Percentiles rank a stretch among this genome's conserved stretches.
phyloP scores from a whole-genome alignment of 2,329 filamentous ascomycete genomes.

The Pezicula carpinea region DNA sequence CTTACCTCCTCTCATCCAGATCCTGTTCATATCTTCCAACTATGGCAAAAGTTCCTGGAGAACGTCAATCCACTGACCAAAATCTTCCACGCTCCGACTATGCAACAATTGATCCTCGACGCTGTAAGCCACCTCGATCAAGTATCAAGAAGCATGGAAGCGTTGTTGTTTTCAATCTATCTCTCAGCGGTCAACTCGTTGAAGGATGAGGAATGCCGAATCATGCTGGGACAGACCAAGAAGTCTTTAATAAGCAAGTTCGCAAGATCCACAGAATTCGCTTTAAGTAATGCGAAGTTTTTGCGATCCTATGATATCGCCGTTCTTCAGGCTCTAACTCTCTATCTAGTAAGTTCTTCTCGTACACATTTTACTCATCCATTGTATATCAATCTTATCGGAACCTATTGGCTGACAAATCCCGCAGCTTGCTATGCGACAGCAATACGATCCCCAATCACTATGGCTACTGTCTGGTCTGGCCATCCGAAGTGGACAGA shows the following conservation, averaged over 20 bases:
- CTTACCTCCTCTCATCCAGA: slow-evolving; percentile 47
- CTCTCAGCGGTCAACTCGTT: slow-evolving; percentile 54
- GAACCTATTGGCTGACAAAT: background rate
- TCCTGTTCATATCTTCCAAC: slow-evolving; percentile 53
- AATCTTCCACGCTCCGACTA: slow-evolving; percentile 58
- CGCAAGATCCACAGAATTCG: slow-evolving; percentile 55
- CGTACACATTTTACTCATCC: slow-evolving; percentile 1
- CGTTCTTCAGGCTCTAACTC: slow-evolving; percentile 60
- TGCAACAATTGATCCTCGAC: slow-evolving; percentile 60
- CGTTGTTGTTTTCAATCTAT: slow-evolving; percentile 63
- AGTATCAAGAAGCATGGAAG: slow-evolving; percentile 48
- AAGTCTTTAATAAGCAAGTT: slow-evolving; percentile 45
- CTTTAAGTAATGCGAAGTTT: slow-evolving; percentile 61
- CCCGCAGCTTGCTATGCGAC: slow-evolving; percentile 4
- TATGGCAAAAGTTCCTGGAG: slow-evolving; percentile 65
- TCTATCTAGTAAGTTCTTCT: slow-evolving; percentile 52
- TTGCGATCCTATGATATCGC: slow-evolving; percentile 58
- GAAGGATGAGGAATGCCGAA: slow-evolving; percentile 46
- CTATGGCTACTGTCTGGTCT: slow-evolving; percentile 43
- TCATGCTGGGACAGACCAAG: slow-evolving; percentile 48
- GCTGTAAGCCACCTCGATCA: slow-evolving; percentile 47
- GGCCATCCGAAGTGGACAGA: slow-evolving; percentile 40
- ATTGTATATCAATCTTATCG: slow-evolving; percentile 19
- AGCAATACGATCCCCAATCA: slow-evolving; percentile 31
- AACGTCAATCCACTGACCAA: slow-evolving; percentile 66